These are phyloP conservation scores for Umbelopsis ramanniana DNA, from an alignment of 192 early-diverging fungal genomes.

Conservation along the genomic window DNA sequence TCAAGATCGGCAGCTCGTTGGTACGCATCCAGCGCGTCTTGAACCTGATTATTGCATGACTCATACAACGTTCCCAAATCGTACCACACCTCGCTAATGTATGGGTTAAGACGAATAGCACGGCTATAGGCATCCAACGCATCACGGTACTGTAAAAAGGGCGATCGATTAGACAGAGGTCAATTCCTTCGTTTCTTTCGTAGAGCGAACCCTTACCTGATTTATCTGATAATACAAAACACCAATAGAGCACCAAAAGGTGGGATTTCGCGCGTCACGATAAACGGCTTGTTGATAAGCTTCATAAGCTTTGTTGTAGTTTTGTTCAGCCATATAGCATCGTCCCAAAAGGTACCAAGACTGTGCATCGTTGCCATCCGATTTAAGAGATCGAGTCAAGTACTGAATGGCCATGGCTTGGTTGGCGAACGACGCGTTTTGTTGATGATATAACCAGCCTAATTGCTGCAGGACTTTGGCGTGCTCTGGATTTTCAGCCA, in stretches of 20 bases:
- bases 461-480: slow-evolving; percentile 96
- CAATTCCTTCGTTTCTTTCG: too few relatives aligned
- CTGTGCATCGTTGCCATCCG: slow-evolving; percentile 87
- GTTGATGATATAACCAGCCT: slow-evolving; percentile 96
- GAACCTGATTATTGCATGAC: slow-evolving; percentile 95
- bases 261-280: slow-evolving; percentile 90
- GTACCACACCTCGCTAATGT: slow-evolving; percentile 97
- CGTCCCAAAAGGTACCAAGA: slow-evolving; percentile 95
- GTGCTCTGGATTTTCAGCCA: slow-evolving; percentile 88
- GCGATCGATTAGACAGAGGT: background rate
- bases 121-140: slow-evolving; percentile 97
- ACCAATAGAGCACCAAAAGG: slow-evolving; percentile 99
- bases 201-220: too few relatives aligned
- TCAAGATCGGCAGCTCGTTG: slow-evolving; percentile 91
- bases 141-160: slow-evolving; percentile 72
- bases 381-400: slow-evolving; percentile 82
- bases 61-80: slow-evolving; percentile 97
- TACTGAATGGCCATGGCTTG: slow-evolving; percentile 83
- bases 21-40: slow-evolving; percentile 97
- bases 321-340: slow-evolving; percentile 95
- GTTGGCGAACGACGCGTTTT: slow-evolving; percentile 80
- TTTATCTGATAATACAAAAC: slow-evolving; percentile 97
- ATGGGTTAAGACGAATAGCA: slow-evolving; percentile 92
- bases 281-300: slow-evolving; percentile 98
- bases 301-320: slow-evolving; percentile 95